phyloP scores from a whole-genome alignment of 352 stramenopile genomes.

The Phytophthora brassicae region DNA sequence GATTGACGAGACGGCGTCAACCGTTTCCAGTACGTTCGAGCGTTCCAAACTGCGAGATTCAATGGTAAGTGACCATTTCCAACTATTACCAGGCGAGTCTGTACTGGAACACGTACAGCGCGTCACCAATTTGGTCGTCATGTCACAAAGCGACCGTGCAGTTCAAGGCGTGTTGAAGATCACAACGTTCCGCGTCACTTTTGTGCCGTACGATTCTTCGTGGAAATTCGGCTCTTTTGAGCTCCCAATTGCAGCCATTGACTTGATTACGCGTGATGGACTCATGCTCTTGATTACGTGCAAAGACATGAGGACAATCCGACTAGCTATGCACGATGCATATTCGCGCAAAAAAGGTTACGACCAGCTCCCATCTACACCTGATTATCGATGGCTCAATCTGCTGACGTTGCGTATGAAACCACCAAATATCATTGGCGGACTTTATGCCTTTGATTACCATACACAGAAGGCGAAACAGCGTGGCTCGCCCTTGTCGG shows the following conservation, averaged over 20 bases:
- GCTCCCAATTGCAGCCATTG: slow-evolving; percentile 74
- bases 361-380: slow-evolving; percentile 73
- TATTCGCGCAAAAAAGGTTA: slow-evolving; percentile 84
- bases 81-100: slow-evolving; percentile 59
- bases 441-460: slow-evolving; percentile 84
- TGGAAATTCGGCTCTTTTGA: slow-evolving; percentile 88
- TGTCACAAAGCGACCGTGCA: slow-evolving; percentile 78
- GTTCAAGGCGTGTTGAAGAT: slow-evolving; percentile 88
- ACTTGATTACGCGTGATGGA: slow-evolving; percentile 75
- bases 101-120: slow-evolving; percentile 83
- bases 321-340: slow-evolving; percentile 84
- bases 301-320: slow-evolving; percentile 80
- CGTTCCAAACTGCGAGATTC: slow-evolving; percentile 57
- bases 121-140: slow-evolving; percentile 84
- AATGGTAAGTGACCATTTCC: slow-evolving; percentile 65
- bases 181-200: slow-evolving; percentile 81
- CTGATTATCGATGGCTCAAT: slow-evolving; percentile 81
- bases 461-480: slow-evolving; percentile 67
- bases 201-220: slow-evolving; percentile 82
- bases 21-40: slow-evolving; percentile 34
- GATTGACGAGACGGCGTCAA: slow-evolving; percentile 36
- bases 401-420: slow-evolving; percentile 79
- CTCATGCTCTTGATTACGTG: slow-evolving; percentile 82
- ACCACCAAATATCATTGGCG: slow-evolving; percentile 70
- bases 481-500: slow-evolving; percentile 24